phyloP scores from a whole-genome alignment of 371 early-diverging fungal genomes.

The Sporodiniella umbellata region DNA sequence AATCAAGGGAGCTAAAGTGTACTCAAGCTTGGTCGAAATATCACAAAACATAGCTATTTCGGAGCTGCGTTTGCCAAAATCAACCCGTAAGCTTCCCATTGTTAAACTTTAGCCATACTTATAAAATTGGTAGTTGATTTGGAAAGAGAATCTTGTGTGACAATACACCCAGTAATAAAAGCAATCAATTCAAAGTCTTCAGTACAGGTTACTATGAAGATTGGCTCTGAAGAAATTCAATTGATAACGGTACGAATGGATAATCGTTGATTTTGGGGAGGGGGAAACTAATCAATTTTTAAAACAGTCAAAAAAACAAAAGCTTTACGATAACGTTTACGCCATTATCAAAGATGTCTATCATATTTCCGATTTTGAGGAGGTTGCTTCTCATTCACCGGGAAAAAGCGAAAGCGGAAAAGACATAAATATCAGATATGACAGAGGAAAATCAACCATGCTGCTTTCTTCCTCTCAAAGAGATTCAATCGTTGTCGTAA shows the following conservation, averaged over 20 bases:
- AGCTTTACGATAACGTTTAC: constrained; percentile 64
- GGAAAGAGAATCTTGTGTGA: constrained; percentile 63
- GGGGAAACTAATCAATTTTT: not conserved
- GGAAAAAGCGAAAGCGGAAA: constrained; percentile 55
- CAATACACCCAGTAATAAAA: constrained; percentile 61
- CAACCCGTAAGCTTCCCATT: constrained; percentile 51
- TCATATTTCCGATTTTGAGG: constrained; percentile 82
- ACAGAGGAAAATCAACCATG: constrained; percentile 65
- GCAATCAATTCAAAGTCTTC: constrained; percentile 54
- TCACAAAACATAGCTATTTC: constrained; percentile 64
- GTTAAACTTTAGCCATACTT: too few relatives aligned
- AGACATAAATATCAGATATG: constrained; percentile 76
- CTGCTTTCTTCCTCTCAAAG: constrained; percentile 71
- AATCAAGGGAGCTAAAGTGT: constrained; percentile 62
- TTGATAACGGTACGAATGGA: constrained; percentile 56
- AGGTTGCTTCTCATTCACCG: constrained; percentile 53
- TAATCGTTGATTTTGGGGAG: too few relatives aligned
- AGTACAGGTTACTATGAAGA: constrained; percentile 76
- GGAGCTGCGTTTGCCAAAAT: constrained; percentile 74
- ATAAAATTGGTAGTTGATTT: constrained; percentile 53
- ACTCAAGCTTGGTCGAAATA: constrained; percentile 59
- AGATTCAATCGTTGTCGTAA: constrained; percentile 64
- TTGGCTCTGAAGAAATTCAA: constrained; percentile 81
- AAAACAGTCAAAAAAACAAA: constrained; percentile 50
- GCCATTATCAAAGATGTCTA: constrained; percentile 80